Percentiles rank a stretch among this genome's conserved stretches.
These are phyloP conservation scores for Thelonectria rubi DNA, from an alignment of 2,329 filamentous ascomycete genomes.

Conservation along the genomic window DNA sequence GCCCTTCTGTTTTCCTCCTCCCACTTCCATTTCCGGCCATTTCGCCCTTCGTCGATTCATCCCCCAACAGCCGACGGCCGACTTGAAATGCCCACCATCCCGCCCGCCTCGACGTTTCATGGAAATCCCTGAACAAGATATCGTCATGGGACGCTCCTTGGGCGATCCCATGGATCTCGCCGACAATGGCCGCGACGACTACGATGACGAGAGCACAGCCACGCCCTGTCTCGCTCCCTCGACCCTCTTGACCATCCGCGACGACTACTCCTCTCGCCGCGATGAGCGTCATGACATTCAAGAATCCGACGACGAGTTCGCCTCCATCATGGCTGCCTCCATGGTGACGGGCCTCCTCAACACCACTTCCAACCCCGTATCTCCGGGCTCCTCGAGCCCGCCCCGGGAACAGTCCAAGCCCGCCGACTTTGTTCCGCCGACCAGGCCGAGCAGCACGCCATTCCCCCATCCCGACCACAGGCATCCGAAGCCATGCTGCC, in stretches of 20 bases:
- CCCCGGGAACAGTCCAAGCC: constrained; percentile 58
- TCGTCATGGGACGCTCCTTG: constrained; percentile 38
- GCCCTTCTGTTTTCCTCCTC: neutral
- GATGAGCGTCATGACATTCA: constrained; percentile 28
- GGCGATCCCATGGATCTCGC: constrained; percentile 41
- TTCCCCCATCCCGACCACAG: constrained; percentile 65
- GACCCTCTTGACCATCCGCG: constrained; percentile 37
- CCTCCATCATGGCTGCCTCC: constrained; percentile 49
- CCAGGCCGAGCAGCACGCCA: constrained; percentile 67
- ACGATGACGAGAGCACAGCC: constrained; percentile 3
- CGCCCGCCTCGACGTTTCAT: constrained; percentile 36
- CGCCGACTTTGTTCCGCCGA: constrained; percentile 46
- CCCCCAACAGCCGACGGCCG: constrained; percentile 9
- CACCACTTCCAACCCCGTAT: constrained; percentile 63
- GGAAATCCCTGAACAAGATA: constrained; percentile 34
- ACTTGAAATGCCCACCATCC: constrained; percentile 40
- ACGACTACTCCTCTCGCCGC: constrained; percentile 33
- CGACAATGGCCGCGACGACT: constrained; percentile 33
- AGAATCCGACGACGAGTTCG: constrained; percentile 46
- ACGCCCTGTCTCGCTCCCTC: constrained; percentile 32
- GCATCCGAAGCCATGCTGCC: constrained; percentile 42
- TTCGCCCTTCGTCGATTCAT: constrained; percentile 3
- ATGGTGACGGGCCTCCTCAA: constrained; percentile 50
- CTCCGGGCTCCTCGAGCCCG: constrained; percentile 62
- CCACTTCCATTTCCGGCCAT: neutral